Base-by-base conservation (phyloP, 1,139 yeast genomes). In the Scheffersomyces lignicola region DNA sequence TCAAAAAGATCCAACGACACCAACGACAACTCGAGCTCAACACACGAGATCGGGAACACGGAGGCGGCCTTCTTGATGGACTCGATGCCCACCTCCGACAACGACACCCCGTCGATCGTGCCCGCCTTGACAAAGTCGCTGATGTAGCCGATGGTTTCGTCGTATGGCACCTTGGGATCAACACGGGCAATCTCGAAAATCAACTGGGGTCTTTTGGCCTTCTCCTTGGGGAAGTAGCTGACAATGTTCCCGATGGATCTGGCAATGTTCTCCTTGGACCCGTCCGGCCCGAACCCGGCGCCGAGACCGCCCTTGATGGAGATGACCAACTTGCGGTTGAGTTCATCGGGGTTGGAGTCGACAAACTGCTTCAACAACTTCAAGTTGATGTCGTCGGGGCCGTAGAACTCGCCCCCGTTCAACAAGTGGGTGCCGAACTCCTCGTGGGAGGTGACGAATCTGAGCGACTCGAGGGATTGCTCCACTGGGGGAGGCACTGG, bases 361-460 rank as follows among this genome's bases (percentile, higher is more conserved):
- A 84, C 76, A 53, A 81, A 87, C 10, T 70, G 72, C 36, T 73
- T 63, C 30, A 85, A 52, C 35, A 78, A 67, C 47, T 73, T 62
- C 45, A 63, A 59, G 35, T 60, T 63, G 32, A 72, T 65, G 31
- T 62, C 59, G 32, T 69, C 60, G 0, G 68, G 56, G 17, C 94
- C 94, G 51, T 88, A 88, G 52, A 87, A 85, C 48, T 83, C 92
- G 37, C 94, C 95, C 20, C 78, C 78, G 51, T 87, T 87, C 62
- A 86, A 63, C 40, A 83, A 71, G 20, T 73, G 75, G 38, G 73
- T 73, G 22, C 78, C 80, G 27, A 68, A 62, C 22, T 72, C 67
- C 7, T 45, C 40, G 28, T 54, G 48, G 9, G 52, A 40, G n/a
- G 73, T 54, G 8, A 78, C 78, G 29, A 60, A 62, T 40, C 69